These are phyloP conservation scores for Chytriomyces hyalinus DNA, from an alignment of 192 early-diverging fungal genomes.

Conservation along the genomic window DNA sequence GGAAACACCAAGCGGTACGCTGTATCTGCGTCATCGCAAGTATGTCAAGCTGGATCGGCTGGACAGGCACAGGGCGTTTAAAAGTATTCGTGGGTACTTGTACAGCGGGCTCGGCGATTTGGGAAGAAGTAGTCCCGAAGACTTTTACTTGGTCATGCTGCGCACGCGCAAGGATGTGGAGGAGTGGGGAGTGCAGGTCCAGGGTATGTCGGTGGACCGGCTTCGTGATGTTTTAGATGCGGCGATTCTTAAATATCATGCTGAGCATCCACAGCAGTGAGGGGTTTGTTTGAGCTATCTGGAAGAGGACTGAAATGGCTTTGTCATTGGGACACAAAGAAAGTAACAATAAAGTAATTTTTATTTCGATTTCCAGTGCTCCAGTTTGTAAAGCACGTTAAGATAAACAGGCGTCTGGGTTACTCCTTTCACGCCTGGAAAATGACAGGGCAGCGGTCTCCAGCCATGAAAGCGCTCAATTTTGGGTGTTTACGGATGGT, in stretches of 20 bases:
- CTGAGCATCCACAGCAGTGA: neutral
- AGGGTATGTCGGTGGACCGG: constrained; percentile 32
- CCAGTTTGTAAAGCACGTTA: too few relatives aligned
- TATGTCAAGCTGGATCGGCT: constrained; percentile 13
- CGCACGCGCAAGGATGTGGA: constrained; percentile 7
- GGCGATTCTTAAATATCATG: constrained; percentile 17
- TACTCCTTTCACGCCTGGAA: neutral
- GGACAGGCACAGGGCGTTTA: constrained; percentile 9
- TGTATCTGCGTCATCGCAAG: constrained; percentile 25
- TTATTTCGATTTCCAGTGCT: too few relatives aligned
- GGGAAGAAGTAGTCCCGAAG: constrained; percentile 15
- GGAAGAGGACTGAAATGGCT: too few relatives aligned
- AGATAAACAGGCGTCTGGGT: too few relatives aligned
- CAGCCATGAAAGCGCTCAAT: neutral
- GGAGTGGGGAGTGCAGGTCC: constrained; percentile 33
- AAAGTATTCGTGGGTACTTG: constrained; percentile 30
- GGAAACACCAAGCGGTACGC: constrained; percentile 31
- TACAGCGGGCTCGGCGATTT: constrained; percentile 30
- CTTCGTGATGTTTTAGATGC: constrained; percentile 25
- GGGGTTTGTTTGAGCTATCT: too few relatives aligned
- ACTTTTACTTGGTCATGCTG: constrained; percentile 29
- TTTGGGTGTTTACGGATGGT: neutral
- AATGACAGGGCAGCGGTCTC: neutral
- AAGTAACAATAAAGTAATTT: too few relatives aligned
- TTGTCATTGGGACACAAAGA: too few relatives aligned